These are phyloP conservation scores for Salvia miltiorrhiza DNA, from an alignment of 257 asterid genomes.

Conservation along the genomic window DNA sequence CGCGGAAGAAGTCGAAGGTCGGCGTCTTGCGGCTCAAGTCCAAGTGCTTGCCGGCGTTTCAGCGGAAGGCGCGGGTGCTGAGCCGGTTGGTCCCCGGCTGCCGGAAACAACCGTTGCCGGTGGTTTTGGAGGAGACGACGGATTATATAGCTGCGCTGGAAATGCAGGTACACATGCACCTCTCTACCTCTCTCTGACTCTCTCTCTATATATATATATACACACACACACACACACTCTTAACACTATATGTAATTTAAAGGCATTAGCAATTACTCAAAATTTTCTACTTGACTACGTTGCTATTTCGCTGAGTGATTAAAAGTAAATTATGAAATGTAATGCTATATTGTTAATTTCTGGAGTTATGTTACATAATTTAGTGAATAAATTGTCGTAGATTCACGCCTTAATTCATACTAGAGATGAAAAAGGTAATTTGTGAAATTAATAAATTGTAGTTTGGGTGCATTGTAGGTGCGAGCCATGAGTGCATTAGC, in stretches of 20 bases:
- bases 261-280: too few relatives aligned
- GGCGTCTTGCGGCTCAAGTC: slow-evolving; percentile 56
- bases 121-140: slow-evolving; percentile 76
- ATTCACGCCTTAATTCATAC: neutral
- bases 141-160: slow-evolving; percentile 94
- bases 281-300: too few relatives aligned
- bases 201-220: too few relatives aligned
- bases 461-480: slow-evolving; percentile 33
- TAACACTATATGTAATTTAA: too few relatives aligned
- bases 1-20: slow-evolving; percentile 61
- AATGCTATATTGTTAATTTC: neutral
- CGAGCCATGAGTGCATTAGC: slow-evolving; percentile 90
- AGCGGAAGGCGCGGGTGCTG: slow-evolving; percentile 65
- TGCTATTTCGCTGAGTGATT: neutral
- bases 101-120: slow-evolving; percentile 81
- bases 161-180: slow-evolving; percentile 58
- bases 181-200: neutral
- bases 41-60: slow-evolving; percentile 73
- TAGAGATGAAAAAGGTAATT: neutral
- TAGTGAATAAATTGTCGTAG: neutral
- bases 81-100: slow-evolving; percentile 89
- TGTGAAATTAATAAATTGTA: neutral
- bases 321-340: neutral
- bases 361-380: neutral
- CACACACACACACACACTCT: too few relatives aligned